Conservation (phyloP, 1,284 basidiomycete genomes). For the Fomitopsis pinicola region DNA sequence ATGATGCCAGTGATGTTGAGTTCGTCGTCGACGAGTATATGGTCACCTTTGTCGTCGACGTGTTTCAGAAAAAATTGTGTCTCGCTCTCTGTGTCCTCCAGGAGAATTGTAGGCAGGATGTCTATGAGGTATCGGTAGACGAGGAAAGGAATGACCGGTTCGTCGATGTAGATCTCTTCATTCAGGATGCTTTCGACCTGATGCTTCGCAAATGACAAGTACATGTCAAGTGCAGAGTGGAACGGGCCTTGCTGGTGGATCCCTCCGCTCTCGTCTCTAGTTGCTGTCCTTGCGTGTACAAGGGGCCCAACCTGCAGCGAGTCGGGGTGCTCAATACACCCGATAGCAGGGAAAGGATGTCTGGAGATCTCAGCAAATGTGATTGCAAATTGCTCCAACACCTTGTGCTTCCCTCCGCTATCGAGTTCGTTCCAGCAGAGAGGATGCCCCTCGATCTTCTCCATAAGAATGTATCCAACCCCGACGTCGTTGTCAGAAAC, state of each 20-base stretch:
- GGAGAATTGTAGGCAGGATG: conserved; percentile 1
- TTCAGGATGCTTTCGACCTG: conserved; percentile 5
- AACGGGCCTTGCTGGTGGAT: conserved; percentile 9
- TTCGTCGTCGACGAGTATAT: conserved; percentile 23
- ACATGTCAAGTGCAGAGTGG: conserved; percentile 1
- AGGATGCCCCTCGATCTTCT: conserved; percentile 5
- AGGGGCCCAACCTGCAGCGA: conserved; percentile 6
- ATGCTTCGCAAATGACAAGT: background rate
- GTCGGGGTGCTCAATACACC: background rate
- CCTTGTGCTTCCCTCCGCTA: background rate
- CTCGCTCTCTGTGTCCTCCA: background rate
- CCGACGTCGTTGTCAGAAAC: conserved; percentile 6
- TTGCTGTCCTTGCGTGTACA: background rate
- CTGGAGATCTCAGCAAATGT: conserved; percentile 8
- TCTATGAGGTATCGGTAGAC: conserved; percentile 13
- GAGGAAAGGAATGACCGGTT: conserved; percentile 11
- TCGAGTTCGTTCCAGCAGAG: background rate
- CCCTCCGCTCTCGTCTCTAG: background rate
- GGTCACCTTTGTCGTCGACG: conserved; percentile 27
- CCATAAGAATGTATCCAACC: conserved; percentile 12
- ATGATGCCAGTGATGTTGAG: conserved; percentile 22
- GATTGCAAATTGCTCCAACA: conserved; percentile 13
- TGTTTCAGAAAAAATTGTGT: conserved; percentile 23
- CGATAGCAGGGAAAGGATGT: conserved; percentile 9
- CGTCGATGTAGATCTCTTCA: conserved; percentile 4